Evolutionary conservation across 2,329 filamentous ascomycete genomes (phyloP).

Genomic region (Pseudopithomyces maydicus): DNA sequence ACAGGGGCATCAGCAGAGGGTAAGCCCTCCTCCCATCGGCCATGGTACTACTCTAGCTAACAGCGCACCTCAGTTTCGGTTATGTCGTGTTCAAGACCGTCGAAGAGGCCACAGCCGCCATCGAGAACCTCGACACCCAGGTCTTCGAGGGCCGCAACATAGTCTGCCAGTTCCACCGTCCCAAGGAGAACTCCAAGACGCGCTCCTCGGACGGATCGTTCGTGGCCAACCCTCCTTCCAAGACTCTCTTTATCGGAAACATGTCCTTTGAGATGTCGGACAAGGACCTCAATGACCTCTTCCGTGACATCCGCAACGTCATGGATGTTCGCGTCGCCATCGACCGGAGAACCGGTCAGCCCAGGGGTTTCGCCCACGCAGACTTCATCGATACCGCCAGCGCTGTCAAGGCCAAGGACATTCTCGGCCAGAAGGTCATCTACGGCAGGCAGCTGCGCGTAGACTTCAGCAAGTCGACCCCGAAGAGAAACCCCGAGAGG

Average conservation of each 20-base stretch:
- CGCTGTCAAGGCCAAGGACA: conserved; percentile 64
- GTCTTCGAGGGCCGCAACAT: conserved; percentile 68
- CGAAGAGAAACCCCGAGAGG: conserved; percentile 11
- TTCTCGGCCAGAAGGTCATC: conserved; percentile 62
- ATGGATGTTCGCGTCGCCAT: conserved; percentile 80
- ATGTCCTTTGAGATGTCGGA: conserved; percentile 87
- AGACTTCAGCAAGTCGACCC: conserved; percentile 60
- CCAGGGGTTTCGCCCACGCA: conserved; percentile 82
- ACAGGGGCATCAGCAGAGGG: conserved; percentile 71
- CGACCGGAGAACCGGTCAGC: conserved; percentile 78
- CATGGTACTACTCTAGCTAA: conserved; percentile 14
- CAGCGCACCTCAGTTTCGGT: conserved; percentile 59
- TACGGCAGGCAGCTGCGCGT: conserved; percentile 69
- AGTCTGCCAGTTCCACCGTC: conserved; percentile 63
- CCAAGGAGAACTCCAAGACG: conserved; percentile 21
- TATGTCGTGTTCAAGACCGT: conserved; percentile 65
- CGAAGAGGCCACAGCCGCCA: conserved; percentile 60
- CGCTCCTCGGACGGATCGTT: conserved; percentile 2
- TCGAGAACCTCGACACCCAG: conserved; percentile 63
- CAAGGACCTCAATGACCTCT: conserved; percentile 77
- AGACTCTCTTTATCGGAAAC: conserved; percentile 82
- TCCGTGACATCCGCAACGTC: conserved; percentile 72
- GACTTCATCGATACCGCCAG: conserved; percentile 74
- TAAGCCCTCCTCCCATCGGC: conserved; percentile 46
- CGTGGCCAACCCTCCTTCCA: conserved; percentile 56